Conservation (phyloP, 1,284 basidiomycete genomes). For the Puccinia triticina region DNA sequence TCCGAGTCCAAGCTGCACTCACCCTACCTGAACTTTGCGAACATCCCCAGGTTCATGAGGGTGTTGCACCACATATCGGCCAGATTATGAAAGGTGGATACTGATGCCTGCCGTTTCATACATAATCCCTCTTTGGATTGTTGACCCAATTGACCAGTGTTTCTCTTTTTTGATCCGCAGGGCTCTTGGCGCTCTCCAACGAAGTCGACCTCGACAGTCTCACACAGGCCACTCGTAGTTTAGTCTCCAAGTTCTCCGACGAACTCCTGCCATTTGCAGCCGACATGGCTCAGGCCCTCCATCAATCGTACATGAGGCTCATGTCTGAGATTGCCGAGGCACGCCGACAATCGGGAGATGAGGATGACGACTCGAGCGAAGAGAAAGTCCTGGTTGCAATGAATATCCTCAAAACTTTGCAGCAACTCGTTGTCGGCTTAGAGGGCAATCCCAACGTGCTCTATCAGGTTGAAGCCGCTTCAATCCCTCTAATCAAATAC, state of each 20-base stretch:
- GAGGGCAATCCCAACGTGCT: constrained; percentile 76
- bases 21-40: constrained; percentile 77
- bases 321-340: constrained; percentile 67
- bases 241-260: constrained; percentile 81
- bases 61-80: constrained; percentile 76
- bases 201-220: constrained; percentile 86
- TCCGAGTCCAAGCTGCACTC: constrained; percentile 79
- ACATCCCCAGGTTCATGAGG: constrained; percentile 71
- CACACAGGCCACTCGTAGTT: constrained; percentile 76
- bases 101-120: background rate
- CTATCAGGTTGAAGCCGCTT: constrained; percentile 75
- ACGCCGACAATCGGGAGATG: constrained; percentile 62
- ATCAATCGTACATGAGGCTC: constrained; percentile 78
- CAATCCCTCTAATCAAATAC: constrained; percentile 75
- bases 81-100: constrained; percentile 79
- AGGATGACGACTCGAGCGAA: constrained; percentile 66
- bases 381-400: constrained; percentile 83
- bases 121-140: background rate
- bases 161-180: constrained; percentile 61
- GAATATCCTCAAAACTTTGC: constrained; percentile 67
- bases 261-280: constrained; percentile 84
- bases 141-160: constrained; percentile 16
- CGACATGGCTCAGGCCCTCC: constrained; percentile 75
- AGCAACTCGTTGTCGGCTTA: constrained; percentile 67
- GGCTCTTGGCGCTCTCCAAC: constrained; percentile 81